phyloP scores from a whole-genome alignment of 2,329 filamentous ascomycete genomes.

The Diplodia corticola region DNA sequence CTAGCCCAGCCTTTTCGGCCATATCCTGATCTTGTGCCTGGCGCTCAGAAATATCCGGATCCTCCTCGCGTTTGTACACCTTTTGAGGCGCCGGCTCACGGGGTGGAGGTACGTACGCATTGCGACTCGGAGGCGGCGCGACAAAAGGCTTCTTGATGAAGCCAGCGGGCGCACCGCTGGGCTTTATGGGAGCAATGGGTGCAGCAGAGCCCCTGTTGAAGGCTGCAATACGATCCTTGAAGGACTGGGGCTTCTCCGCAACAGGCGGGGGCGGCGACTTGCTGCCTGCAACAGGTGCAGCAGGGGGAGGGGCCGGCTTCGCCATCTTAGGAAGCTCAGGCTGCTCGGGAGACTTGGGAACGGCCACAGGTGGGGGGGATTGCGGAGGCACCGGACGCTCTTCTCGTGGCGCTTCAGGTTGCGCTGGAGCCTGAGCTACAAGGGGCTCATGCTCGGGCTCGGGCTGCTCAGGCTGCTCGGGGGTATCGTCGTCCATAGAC shows the following conservation, averaged over 20 bases:
- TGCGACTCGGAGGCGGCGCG: constrained; percentile 86
- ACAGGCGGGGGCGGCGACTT: constrained; percentile 66
- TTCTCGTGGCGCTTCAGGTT: constrained; percentile 8
- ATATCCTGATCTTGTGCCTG: constrained; percentile 66
- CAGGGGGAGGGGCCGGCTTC: constrained; percentile 42
- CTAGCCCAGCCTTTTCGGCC: constrained; percentile 68
- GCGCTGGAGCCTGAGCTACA: constrained; percentile 1
- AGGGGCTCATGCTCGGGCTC: constrained; percentile 11
- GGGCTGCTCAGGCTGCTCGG: constrained; percentile 8
- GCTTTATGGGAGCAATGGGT: constrained; percentile 88
- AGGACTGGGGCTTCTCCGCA: constrained; percentile 80
- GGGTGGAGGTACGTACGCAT: constrained; percentile 81
- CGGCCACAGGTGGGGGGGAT: constrained; percentile 36
- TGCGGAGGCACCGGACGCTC: constrained; percentile 25
- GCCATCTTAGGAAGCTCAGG: constrained; percentile 32
- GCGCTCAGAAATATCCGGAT: constrained; percentile 64
- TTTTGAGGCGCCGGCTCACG: constrained; percentile 71
- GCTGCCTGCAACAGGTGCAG: constrained; percentile 41
- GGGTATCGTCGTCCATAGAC: not conserved
- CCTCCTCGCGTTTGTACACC: constrained; percentile 83
- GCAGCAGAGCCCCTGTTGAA: constrained; percentile 90
- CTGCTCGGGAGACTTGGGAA: constrained; percentile 43
- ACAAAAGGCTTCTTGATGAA: constrained; percentile 99
- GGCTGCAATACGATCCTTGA: constrained; percentile 92
- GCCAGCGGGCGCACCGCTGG: constrained; percentile 62